phyloP scores from a whole-genome alignment of 2,329 filamentous ascomycete genomes.

The Epichloe scottii region DNA sequence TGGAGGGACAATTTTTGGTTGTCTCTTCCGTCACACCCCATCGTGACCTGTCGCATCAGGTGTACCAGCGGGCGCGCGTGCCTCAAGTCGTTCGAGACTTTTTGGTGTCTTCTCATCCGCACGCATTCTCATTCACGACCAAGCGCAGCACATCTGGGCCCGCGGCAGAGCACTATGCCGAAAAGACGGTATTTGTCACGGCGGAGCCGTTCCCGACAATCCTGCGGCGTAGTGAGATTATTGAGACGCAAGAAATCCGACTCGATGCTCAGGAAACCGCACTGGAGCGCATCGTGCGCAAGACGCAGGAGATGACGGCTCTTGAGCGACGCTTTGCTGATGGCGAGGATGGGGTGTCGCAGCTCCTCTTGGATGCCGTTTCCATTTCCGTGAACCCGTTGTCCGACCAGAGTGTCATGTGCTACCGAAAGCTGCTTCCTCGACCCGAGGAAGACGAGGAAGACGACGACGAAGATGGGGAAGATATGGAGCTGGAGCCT shows the following conservation, averaged over 20 bases:
- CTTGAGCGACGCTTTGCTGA: constrained; percentile 64
- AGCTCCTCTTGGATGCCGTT: constrained; percentile 61
- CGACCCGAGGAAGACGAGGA: constrained; percentile 25
- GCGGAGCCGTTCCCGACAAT: constrained; percentile 86
- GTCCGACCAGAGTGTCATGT: constrained; percentile 64
- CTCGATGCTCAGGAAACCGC: constrained; percentile 75
- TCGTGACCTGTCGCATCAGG: constrained; percentile 67
- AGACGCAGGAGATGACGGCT: constrained; percentile 70
- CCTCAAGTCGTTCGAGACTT: constrained; percentile 78
- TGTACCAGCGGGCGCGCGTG: constrained; percentile 81
- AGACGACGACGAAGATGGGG: constrained; percentile 20
- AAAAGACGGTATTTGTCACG: constrained; percentile 76
- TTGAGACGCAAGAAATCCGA: constrained; percentile 51
- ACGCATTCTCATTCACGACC: constrained; percentile 64
- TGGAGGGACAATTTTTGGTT: constrained; percentile 83
- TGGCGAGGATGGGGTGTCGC: constrained; percentile 57
- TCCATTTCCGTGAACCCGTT: constrained; percentile 62
- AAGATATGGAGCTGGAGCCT: constrained; percentile 30
- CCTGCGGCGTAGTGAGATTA: constrained; percentile 72
- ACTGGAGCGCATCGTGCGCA: constrained; percentile 77
- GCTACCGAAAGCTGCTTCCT: constrained; percentile 65
- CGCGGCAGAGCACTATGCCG: constrained; percentile 61
- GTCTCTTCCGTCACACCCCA: constrained; percentile 71
- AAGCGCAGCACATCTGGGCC: constrained; percentile 57
- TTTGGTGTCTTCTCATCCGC: constrained; percentile 65